Base-by-base conservation (phyloP, 208 protist genomes). In the Porcisia deanei region DNA sequence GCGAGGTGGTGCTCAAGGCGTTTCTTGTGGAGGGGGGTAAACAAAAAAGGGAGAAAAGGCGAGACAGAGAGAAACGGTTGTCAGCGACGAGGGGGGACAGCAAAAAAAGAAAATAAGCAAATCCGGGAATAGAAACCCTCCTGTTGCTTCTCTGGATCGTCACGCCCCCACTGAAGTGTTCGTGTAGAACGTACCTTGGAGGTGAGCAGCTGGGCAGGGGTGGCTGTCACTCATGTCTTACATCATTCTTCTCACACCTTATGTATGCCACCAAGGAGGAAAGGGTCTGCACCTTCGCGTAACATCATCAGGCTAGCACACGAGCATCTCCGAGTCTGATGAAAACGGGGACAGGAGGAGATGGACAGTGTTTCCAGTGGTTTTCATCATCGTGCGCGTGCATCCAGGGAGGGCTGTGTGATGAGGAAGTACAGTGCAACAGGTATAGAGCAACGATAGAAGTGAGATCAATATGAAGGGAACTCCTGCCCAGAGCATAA, bases 21-120 rank as follows among this genome's bases (percentile, higher is more conserved):
- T 57, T 57, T 57, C 66, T 71, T 47, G 63, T 60, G 52, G 66
- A 58, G 37, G 34, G 63, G 49, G 25, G 22, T 12, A 71, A 41
- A 30, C 10, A 5, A 30, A 12, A 37, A 52, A 67, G 10, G 5
- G 30, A 43, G 39, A 54, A 3, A 55, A 57, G 49, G 16, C 25
- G 68, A 57, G 54, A 55, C 39, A 52, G 55, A 64, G 65, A 22
- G 70, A 58, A 61, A 12, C 0, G 47, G 8, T 52, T 52, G 47
- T 52, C 47, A 52, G 47, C 10, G 47, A 12, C 30, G 30, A 30
- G 30, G 30, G 10, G 10, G 47, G 10, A 52, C 10, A 52, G 47
- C 47, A 5, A 12, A 52, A 52, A 30, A 30, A 30, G 30, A 30
- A 30, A 30, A 30, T 30, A 0, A 52, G 47, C 10, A 52, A 52